Conservation (phyloP, 75 land plant genomes). For the Cunninghamia lanceolata region DNA sequence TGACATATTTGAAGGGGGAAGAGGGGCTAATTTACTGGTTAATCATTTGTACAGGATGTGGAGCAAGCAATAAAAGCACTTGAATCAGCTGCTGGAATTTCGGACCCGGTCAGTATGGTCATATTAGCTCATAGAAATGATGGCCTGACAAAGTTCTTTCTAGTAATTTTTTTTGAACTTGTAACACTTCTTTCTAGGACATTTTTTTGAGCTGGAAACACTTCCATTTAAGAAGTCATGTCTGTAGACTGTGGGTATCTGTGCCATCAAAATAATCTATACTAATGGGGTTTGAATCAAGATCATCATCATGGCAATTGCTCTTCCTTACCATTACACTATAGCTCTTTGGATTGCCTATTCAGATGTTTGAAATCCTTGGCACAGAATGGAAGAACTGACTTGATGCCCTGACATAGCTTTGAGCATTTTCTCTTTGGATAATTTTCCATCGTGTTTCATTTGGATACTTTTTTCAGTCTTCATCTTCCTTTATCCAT, state of each 20-base stretch:
- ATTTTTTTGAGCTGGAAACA: not conserved
- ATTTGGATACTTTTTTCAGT: not conserved
- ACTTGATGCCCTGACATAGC: not conserved
- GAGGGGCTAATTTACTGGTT: not conserved
- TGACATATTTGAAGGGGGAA: not conserved
- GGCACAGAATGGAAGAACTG: not conserved
- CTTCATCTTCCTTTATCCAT: not conserved
- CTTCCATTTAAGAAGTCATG: not conserved
- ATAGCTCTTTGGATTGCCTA: not conserved
- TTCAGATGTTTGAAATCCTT: not conserved
- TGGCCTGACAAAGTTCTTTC: not conserved
- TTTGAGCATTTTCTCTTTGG: not conserved
- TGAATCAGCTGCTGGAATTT: conserved; percentile 61
- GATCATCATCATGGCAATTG: not conserved
- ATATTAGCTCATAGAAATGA: conserved; percentile 5
- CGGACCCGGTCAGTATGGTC: conserved; percentile 47
- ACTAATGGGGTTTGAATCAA: not conserved
- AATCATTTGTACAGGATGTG: conserved; percentile 50
- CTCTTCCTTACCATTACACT: not conserved
- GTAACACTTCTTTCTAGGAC: not conserved
- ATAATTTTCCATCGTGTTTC: not conserved
- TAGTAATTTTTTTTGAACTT: not conserved
- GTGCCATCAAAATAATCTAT: not conserved
- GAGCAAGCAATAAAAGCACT: conserved; percentile 64
- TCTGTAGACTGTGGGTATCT: not conserved